A percentile compares a stretch with the other conserved stretches of the same genome.
Evolutionary conservation across 2,329 filamentous ascomycete genomes (phyloP).

Genomic region (Claviceps monticola): DNA sequence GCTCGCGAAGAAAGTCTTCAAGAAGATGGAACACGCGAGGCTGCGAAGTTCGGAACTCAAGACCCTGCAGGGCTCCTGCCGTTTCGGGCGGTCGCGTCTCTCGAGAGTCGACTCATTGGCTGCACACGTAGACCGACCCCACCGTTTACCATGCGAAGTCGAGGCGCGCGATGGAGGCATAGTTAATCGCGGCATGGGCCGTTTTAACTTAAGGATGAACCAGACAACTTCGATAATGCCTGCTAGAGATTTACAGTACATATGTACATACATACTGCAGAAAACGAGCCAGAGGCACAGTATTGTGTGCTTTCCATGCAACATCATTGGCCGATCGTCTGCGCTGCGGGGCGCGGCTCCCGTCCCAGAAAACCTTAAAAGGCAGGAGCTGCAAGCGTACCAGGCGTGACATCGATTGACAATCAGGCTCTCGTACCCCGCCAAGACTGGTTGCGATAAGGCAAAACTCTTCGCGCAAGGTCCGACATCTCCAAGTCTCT

Average conservation of each 20-base stretch:
- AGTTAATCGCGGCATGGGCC: no score
- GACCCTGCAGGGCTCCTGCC: slow-evolving; percentile 5
- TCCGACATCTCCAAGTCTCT: not conserved
- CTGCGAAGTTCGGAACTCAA: not conserved
- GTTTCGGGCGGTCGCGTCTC: slow-evolving; percentile 1
- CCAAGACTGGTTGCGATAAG: not conserved
- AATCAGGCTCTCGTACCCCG: not conserved
- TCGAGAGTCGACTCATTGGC: not conserved
- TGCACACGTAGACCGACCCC: no score
- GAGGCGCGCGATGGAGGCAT: no score
- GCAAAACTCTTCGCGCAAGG: not conserved
- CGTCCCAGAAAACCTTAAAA: not conserved
- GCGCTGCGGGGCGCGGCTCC: not conserved
- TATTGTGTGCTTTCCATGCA: not conserved
- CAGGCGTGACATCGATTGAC: not conserved
- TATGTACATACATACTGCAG: no score
- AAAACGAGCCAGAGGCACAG: no score
- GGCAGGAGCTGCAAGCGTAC: not conserved
- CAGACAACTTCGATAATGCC: no score
- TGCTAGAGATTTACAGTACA: no score
- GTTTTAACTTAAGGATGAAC: no score
- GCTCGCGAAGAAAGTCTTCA: not conserved
- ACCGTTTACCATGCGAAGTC: no score
- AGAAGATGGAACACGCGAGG: not conserved
- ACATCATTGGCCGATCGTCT: not conserved